Percentiles rank a stretch among this genome's conserved stretches.
Evolutionary conservation across 2,329 filamentous ascomycete species (phyloP).

Genomic region (Capronia epimyces): DNA sequence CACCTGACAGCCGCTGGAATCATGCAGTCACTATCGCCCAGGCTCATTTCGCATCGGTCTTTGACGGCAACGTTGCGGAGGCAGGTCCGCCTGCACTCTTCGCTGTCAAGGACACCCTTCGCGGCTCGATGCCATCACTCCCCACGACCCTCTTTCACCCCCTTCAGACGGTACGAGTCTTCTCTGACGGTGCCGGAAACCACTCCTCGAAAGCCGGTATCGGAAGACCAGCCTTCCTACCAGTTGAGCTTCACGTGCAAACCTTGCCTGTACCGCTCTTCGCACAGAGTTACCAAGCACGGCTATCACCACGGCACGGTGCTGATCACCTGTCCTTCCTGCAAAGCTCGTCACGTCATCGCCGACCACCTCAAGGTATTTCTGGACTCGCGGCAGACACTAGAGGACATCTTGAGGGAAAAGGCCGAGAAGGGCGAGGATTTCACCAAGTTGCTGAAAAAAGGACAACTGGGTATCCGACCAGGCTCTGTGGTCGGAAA

Average conservation of each 20-base stretch:
- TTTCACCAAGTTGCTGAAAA: slow-evolving; percentile 58
- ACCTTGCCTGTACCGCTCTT: slow-evolving; percentile 72
- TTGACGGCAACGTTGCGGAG: not conserved
- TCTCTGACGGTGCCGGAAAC: slow-evolving; percentile 17
- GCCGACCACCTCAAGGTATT: slow-evolving; percentile 73
- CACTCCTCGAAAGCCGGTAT: slow-evolving; percentile 6
- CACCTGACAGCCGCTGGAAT: not conserved
- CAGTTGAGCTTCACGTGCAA: slow-evolving; percentile 89
- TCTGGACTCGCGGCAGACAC: slow-evolving; percentile 38
- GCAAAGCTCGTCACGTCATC: slow-evolving; percentile 84
- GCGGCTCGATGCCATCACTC: not conserved
- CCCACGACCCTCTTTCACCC: not conserved
- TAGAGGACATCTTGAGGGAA: slow-evolving; percentile 41
- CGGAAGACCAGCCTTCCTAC: slow-evolving; percentile 53
- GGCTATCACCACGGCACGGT: slow-evolving; percentile 89
- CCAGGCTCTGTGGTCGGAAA: slow-evolving; percentile 49
- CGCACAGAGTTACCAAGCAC: slow-evolving; percentile 53
- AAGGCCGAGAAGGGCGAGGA: slow-evolving; percentile 52
- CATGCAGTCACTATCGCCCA: slow-evolving; percentile 13
- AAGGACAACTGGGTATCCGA: slow-evolving; percentile 66
- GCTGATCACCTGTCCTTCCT: slow-evolving; percentile 79
- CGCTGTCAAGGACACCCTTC: slow-evolving; percentile 5
- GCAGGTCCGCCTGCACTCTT: slow-evolving; percentile 5
- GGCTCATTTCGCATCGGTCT: not conserved
- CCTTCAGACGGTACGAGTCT: slow-evolving; percentile 18